Evolutionary conservation across 225 moss, liverwort and hornwort genomes (phyloP).

Genomic region (Antitrichia curtipendula): DNA sequence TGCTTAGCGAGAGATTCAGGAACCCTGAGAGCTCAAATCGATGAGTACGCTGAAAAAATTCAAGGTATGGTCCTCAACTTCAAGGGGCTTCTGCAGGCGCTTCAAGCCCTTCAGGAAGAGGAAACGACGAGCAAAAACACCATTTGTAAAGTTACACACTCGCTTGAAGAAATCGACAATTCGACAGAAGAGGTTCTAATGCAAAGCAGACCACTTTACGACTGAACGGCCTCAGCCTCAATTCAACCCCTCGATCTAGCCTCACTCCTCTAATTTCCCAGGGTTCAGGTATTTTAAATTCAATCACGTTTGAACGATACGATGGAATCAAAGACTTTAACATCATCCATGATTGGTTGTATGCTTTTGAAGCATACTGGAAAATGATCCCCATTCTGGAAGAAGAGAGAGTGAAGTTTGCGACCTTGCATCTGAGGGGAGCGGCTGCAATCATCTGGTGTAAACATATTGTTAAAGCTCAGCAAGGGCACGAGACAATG

Average conservation of each 20-base stretch:
- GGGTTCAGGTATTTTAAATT: conserved; percentile 1
- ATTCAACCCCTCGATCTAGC: not conserved
- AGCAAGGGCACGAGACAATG: conserved; percentile 14
- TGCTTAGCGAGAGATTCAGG: not conserved
- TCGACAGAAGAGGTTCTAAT: not conserved
- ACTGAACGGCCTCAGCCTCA: not conserved
- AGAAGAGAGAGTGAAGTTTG: conserved; percentile 20
- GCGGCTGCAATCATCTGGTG: conserved; percentile 27
- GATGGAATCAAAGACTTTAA: conserved; percentile 17
- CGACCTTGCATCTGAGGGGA: conserved; percentile 13
- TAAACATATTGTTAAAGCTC: conserved; percentile 12
- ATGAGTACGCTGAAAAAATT: conserved; percentile 1
- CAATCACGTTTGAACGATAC: conserved; percentile 19
- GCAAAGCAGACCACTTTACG: not conserved
- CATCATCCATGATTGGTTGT: conserved; percentile 29
- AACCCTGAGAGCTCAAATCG: conserved; percentile 18
- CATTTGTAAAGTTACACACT: not conserved
- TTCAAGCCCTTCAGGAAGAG: not conserved
- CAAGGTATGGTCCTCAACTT: conserved; percentile 4
- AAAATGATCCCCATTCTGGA: conserved; percentile 5
- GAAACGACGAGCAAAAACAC: not conserved
- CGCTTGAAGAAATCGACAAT: not conserved
- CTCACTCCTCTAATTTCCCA: not conserved
- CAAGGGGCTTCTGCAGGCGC: not conserved
- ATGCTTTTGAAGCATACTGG: conserved; percentile 33